Conservation (phyloP, 768 basidiomycete species). For the Termitomyces sp. region DNA sequence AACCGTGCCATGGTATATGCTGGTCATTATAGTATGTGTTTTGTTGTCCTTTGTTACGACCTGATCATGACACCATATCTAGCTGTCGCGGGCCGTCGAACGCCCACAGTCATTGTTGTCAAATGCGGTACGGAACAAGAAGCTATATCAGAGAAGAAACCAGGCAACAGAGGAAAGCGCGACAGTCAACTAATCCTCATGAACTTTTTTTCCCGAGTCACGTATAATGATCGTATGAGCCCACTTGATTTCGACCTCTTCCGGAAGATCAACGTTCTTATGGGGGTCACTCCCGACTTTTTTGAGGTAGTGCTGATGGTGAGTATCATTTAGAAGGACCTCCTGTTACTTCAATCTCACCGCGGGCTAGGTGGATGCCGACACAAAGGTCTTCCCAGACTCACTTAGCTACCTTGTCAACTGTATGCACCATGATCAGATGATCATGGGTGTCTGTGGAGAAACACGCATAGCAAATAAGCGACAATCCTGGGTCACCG, state of each 20-base stretch:
- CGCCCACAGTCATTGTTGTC: constrained; percentile 90
- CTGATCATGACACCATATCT: constrained; percentile 5
- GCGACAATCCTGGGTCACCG: constrained; percentile 95
- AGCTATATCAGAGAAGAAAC: constrained; percentile 80
- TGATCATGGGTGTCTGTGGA: constrained; percentile 99
- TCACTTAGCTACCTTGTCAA: constrained; percentile 91
- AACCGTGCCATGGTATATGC: constrained; percentile 99
- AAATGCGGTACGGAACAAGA: constrained; percentile 94
- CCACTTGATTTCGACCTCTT: constrained; percentile 98
- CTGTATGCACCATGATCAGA: constrained; percentile 96
- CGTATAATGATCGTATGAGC: constrained; percentile 98
- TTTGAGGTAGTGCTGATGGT: constrained; percentile 99
- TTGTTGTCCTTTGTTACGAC: not conserved
- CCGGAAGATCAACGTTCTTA: constrained; percentile 90
- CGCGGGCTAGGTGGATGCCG: constrained; percentile 88
- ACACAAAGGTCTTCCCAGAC: constrained; percentile 91
- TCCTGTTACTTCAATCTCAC: constrained; percentile 4
- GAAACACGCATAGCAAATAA: constrained; percentile 99
- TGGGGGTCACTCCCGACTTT: constrained; percentile 99
- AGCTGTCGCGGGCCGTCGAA: constrained; percentile 85
- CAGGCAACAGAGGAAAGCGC: constrained; percentile 97
- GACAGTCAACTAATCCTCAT: constrained; percentile 98
- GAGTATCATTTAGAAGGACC: constrained; percentile 22
- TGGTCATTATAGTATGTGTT: constrained; percentile 90
- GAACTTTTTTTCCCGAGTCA: constrained; percentile 99